phyloP scores from a whole-genome alignment of 2,329 filamentous ascomycete genomes.

The Penicillium palitans region DNA sequence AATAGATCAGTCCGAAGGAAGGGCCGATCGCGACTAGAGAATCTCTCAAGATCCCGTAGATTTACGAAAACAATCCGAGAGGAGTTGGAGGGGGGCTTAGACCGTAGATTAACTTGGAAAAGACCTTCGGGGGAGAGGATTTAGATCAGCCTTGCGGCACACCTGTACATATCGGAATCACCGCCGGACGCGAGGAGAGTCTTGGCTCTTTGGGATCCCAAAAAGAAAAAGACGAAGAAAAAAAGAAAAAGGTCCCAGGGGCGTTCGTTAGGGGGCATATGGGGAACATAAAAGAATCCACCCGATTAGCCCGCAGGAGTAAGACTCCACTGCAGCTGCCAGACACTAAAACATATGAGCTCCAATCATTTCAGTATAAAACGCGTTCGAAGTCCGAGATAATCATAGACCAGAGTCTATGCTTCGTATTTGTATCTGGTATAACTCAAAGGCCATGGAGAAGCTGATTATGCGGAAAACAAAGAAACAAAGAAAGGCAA shows the following conservation, averaged over 20 bases:
- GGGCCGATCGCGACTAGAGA: slow-evolving; percentile 19
- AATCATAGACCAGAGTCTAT: not conserved
- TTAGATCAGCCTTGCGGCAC: slow-evolving; percentile 26
- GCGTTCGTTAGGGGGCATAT: slow-evolving; percentile 35
- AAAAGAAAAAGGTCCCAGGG: slow-evolving; percentile 24
- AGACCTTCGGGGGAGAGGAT: not conserved
- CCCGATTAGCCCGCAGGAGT: slow-evolving; percentile 32
- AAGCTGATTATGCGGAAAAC: not conserved
- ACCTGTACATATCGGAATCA: slow-evolving; percentile 15
- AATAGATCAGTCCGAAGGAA: slow-evolving; percentile 17
- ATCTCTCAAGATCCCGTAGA: slow-evolving; percentile 1
- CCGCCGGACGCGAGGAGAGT: slow-evolving; percentile 22
- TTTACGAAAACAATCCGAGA: slow-evolving; percentile 24
- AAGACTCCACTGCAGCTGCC: slow-evolving; percentile 34
- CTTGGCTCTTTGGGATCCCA: slow-evolving; percentile 1
- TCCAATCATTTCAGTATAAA: not conserved
- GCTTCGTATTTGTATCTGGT: not conserved
- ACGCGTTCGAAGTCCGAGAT: not conserved
- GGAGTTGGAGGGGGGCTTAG: slow-evolving; percentile 1
- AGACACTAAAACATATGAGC: slow-evolving; percentile 3
- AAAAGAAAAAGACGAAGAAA: slow-evolving; percentile 1
- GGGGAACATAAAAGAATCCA: slow-evolving; percentile 33
- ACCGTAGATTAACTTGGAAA: slow-evolving; percentile 7
- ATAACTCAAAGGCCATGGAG: not conserved
- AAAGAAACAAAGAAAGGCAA: slow-evolving; percentile 7